These are phyloP conservation scores for Trichosporon ovoides DNA, from an alignment of 1,284 basidiomycete species.

Conservation along the genomic window DNA sequence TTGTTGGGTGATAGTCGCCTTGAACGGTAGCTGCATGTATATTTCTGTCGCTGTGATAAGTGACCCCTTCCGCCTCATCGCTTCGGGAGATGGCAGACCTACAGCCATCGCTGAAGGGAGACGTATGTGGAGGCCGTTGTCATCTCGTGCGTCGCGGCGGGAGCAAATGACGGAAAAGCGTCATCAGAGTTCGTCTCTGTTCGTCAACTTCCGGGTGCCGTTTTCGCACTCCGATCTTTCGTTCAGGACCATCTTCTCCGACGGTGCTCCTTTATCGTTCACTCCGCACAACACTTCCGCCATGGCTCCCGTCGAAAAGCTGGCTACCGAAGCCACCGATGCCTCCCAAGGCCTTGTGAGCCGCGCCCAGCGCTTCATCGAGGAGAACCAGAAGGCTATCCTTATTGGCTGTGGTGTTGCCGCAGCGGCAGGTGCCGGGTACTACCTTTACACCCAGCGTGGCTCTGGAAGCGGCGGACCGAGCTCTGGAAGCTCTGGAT, in stretches of 20 bases:
- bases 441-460: constrained; percentile 54
- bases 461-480: constrained; percentile 52
- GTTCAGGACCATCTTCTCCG: constrained; percentile 3
- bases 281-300: not conserved
- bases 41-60: too few relatives aligned
- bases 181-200: constrained; percentile 4
- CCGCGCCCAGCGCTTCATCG: constrained; percentile 43
- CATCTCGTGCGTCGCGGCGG: not conserved
- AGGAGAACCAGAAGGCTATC: constrained; percentile 46
- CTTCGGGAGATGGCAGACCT: not conserved
- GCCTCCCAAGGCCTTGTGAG: constrained; percentile 30
- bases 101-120: not conserved
- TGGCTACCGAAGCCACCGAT: constrained; percentile 10
- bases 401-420: constrained; percentile 58
- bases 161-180: not conserved
- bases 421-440: constrained; percentile 70
- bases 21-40: too few relatives aligned
- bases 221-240: constrained; percentile 5
- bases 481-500: constrained; percentile 29
- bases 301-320: constrained; percentile 5
- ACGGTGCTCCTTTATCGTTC: not conserved
- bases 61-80: not conserved
- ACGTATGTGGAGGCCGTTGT: not conserved
- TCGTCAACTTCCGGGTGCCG: constrained; percentile 1
- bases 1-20: too few relatives aligned